phyloP scores from a whole-genome alignment of 129 eudicot species.

The Helianthus tuberosus region DNA sequence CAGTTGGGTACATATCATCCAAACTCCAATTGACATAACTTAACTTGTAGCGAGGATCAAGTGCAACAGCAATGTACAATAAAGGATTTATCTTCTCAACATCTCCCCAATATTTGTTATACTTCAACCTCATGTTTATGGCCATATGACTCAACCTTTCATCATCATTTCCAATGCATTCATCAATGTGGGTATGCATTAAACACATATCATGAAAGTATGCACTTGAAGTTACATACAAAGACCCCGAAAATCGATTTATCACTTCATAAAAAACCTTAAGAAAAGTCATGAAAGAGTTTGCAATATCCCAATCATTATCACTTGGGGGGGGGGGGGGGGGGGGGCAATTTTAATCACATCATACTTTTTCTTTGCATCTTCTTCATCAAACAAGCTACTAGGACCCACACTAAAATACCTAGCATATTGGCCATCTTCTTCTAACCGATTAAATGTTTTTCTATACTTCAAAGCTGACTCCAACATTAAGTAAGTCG shows the following conservation, averaged over 20 bases:
- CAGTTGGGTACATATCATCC: background rate
- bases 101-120: too few species aligned
- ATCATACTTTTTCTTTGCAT: background rate
- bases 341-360: background rate
- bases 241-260: background rate
- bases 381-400: background rate
- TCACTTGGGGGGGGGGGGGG: background rate
- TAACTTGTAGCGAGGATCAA: too few species aligned
- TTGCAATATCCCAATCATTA: background rate
- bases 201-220: background rate
- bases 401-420: background rate
- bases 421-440: background rate
- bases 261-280: background rate
- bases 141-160: background rate
- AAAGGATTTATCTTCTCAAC: too few species aligned
- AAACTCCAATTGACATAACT: background rate
- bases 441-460: slow-evolving; percentile 1
- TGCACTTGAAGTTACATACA: background rate
- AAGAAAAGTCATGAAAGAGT: background rate
- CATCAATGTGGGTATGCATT: background rate
- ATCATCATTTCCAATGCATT: background rate
- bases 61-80: too few species aligned
- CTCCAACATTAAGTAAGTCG: slow-evolving; percentile 5
- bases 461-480: background rate
- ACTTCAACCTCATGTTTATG: too few species aligned